These are phyloP conservation scores for Rhynchosporium secalis DNA, from an alignment of 2,329 filamentous ascomycete species.

Conservation along the genomic window DNA sequence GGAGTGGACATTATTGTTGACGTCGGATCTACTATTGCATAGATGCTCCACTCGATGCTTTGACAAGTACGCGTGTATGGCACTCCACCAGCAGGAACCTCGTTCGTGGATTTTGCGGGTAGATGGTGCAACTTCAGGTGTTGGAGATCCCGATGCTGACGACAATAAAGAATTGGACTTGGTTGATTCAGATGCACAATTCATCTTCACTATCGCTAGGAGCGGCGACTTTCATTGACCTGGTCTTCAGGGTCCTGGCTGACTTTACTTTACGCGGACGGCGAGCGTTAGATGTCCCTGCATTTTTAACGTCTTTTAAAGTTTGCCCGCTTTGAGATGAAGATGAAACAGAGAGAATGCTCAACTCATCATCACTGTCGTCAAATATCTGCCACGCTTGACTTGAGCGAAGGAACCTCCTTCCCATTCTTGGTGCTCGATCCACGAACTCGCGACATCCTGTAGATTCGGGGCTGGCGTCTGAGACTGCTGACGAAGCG, in stretches of 20 bases:
- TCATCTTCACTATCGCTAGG: slow-evolving; percentile 38
- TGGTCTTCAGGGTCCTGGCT: not conserved
- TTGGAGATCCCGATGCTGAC: not conserved
- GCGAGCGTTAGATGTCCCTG: slow-evolving; percentile 10
- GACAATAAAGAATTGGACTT: not conserved
- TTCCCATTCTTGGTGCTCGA: slow-evolving; percentile 26
- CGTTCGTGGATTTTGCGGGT: too few relatives aligned
- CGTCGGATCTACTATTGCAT: not conserved
- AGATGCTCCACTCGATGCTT: not conserved
- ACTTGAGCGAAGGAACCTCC: slow-evolving; percentile 26
- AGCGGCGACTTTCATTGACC: slow-evolving; percentile 6
- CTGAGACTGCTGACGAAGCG: slow-evolving; percentile 16
- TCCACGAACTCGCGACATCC: slow-evolving; percentile 22
- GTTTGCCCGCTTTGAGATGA: slow-evolving; percentile 24
- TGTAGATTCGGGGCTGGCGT: slow-evolving; percentile 10
- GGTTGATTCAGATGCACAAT: slow-evolving; percentile 34
- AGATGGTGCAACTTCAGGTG: not conserved
- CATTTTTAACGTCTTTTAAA: slow-evolving; percentile 28
- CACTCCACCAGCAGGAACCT: not conserved
- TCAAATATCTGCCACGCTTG: slow-evolving; percentile 31
- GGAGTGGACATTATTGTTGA: not conserved
- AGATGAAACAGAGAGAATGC: slow-evolving; percentile 30
- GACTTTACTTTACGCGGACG: slow-evolving; percentile 14
- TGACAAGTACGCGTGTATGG: not conserved
- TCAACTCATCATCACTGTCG: slow-evolving; percentile 39